Evolutionary conservation across 805 yeast species (phyloP).

Genomic region (Cyberlindnera xylosilytica): DNA sequence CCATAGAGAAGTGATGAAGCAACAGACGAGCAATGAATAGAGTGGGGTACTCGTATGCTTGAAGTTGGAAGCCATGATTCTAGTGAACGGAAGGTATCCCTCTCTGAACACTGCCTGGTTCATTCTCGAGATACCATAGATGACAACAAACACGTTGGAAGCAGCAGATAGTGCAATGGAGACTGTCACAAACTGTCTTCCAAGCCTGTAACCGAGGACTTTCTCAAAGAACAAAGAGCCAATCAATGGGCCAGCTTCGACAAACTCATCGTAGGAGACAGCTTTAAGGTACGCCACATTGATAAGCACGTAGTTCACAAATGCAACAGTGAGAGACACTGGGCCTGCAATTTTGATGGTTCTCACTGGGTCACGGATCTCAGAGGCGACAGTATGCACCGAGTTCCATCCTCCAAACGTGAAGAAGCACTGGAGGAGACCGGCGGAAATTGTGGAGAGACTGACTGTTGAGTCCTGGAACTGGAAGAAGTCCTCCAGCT

Average conservation of each 20-base stretch:
- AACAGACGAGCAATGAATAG: conserved; percentile 39
- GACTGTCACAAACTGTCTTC: conserved; percentile 51
- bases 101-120: conserved; percentile 65
- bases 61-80: conserved; percentile 50
- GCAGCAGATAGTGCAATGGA: conserved; percentile 60
- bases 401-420: conserved; percentile 63
- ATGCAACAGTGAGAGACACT: conserved; percentile 43
- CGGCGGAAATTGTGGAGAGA: conserved; percentile 47
- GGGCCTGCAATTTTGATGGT: conserved; percentile 65
- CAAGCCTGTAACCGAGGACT: conserved; percentile 49
- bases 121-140: conserved; percentile 57
- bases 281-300: conserved; percentile 56
- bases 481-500: conserved; percentile 28
- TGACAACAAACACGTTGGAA: conserved; percentile 60
- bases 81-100: conserved; percentile 55
- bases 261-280: conserved; percentile 50
- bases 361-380: conserved; percentile 53
- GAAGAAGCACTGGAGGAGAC: conserved; percentile 55
- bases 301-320: conserved; percentile 47
- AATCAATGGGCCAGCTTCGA: conserved; percentile 51
- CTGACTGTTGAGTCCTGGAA: conserved; percentile 34
- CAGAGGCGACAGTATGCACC: conserved; percentile 59
- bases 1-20: conserved; percentile 33
- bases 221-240: conserved; percentile 58
- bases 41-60: conserved; percentile 53